Conservation (phyloP, 148 eudicot species). For the Gaultheria prostrata region DNA sequence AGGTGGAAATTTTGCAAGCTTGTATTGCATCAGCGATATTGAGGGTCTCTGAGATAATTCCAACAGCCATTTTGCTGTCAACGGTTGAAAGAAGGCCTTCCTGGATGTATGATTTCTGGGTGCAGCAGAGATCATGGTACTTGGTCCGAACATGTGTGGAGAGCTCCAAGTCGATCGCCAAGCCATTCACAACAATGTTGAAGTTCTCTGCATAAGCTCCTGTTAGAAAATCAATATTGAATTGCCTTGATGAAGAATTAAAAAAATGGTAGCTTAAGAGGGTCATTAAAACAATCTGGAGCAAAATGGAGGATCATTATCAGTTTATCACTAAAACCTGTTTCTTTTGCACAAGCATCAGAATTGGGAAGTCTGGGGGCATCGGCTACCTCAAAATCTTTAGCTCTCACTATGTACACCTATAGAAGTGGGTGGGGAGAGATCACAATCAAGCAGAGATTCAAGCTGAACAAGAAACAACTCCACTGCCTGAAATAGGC, state of each 20-base stretch:
- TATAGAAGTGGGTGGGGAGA: not conserved
- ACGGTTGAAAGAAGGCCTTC: constrained; percentile 23
- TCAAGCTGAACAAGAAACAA: not conserved
- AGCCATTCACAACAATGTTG: constrained; percentile 29
- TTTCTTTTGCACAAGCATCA: not conserved
- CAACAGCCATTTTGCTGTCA: constrained; percentile 34
- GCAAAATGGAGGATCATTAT: not conserved
- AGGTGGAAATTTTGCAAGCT: constrained; percentile 18
- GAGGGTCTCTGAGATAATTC: constrained; percentile 42
- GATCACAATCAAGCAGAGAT: not conserved
- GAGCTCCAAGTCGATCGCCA: constrained; percentile 37
- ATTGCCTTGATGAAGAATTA: not conserved
- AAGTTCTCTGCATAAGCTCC: constrained; percentile 22
- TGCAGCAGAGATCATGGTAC: constrained; percentile 21
- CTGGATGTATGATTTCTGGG: constrained; percentile 39
- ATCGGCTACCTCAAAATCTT: not conserved
- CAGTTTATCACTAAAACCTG: constrained; percentile 2
- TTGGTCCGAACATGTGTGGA: constrained; percentile 17
- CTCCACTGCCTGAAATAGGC: not conserved
- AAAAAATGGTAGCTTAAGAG: not conserved
- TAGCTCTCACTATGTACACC: constrained; percentile 12
- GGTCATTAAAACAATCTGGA: not conserved
- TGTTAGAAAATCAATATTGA: not conserved
- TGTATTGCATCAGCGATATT: constrained; percentile 58
- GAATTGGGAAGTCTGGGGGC: not conserved